These are phyloP conservation scores for Chrysosporium keratinophilum DNA, from an alignment of 2,329 filamentous ascomycete genomes.

Conservation along the genomic window DNA sequence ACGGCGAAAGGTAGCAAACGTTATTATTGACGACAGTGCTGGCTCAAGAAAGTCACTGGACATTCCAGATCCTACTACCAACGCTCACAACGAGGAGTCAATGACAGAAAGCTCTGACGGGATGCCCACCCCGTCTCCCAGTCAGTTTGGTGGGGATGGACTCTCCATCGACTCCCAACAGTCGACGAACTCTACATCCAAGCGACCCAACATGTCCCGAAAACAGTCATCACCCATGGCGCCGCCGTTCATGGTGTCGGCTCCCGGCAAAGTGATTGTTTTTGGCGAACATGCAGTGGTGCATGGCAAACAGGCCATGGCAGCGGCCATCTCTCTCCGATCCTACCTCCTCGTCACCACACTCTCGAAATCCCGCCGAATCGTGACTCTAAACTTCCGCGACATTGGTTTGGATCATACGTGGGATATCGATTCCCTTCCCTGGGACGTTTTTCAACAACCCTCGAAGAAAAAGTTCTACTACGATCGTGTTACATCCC, in stretches of 20 bases:
- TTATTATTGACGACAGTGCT: conserved; percentile 21
- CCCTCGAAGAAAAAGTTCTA: conserved; percentile 88
- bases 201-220: conserved; percentile 18
- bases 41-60: conserved; percentile 15
- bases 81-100: conserved; percentile 17
- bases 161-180: conserved; percentile 15
- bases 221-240: conserved; percentile 52
- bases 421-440: conserved; percentile 87
- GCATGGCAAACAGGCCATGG: conserved; percentile 90
- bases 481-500: conserved; percentile 73
- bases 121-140: conserved; percentile 24
- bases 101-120: conserved; percentile 24
- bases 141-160: conserved; percentile 16
- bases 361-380: conserved; percentile 81
- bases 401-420: conserved; percentile 83
- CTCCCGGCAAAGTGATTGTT: conserved; percentile 95
- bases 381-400: conserved; percentile 76
- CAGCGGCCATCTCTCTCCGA: conserved; percentile 84
- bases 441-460: conserved; percentile 71
- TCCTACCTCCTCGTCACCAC: conserved; percentile 95
- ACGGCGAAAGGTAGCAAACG: conserved; percentile 24
- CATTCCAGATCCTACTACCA: neutral
- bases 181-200: conserved; percentile 11
- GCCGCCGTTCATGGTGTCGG: conserved; percentile 94
- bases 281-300: conserved; percentile 98